A percentile compares a stretch with the other conserved stretches of the same genome.
Conservation (phyloP, 495 filamentous ascomycete genomes). For the Tuber umbilicatum region DNA sequence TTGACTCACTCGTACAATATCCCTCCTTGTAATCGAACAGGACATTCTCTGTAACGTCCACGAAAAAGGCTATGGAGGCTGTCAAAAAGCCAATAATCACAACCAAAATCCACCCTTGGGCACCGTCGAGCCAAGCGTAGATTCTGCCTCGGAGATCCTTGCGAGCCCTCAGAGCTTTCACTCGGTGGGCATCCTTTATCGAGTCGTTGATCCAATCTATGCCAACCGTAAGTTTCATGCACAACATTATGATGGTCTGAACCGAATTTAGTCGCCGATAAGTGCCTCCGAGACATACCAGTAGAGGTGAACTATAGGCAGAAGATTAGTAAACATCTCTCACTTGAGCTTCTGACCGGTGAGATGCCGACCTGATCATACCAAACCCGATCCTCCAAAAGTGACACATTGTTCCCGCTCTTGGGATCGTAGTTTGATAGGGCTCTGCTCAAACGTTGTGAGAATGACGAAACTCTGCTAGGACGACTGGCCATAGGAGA, state of each 20-base stretch:
- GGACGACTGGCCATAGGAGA: slow-evolving; percentile 19
- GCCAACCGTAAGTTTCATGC: slow-evolving; percentile 15
- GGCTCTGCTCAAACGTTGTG: slow-evolving; percentile 35
- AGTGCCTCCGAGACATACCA: slow-evolving; percentile 19
- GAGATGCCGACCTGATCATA: slow-evolving; percentile 64
- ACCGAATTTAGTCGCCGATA: neutral
- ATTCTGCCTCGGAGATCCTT: slow-evolving; percentile 80
- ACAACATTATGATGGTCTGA: neutral
- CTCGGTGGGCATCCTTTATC: slow-evolving; percentile 85
- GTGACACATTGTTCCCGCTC: slow-evolving; percentile 27
- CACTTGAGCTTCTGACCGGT: neutral
- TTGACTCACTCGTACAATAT: slow-evolving; percentile 56
- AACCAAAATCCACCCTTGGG: slow-evolving; percentile 91
- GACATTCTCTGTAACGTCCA: slow-evolving; percentile 75
- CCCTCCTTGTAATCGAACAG: slow-evolving; percentile 89
- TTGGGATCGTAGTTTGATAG: slow-evolving; percentile 37
- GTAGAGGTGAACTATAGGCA: slow-evolving; percentile 70
- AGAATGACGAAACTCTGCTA: slow-evolving; percentile 37
- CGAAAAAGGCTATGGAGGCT: slow-evolving; percentile 77
- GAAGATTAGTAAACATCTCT: neutral
- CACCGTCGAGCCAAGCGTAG: slow-evolving; percentile 70
- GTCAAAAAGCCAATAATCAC: slow-evolving; percentile 85
- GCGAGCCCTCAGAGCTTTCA: slow-evolving; percentile 70
- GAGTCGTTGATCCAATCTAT: slow-evolving; percentile 94
- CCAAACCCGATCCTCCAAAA: slow-evolving; percentile 85